A percentile compares a stretch with the other conserved stretches of the same genome.
Evolutionary conservation across 2,329 filamentous ascomycete species (phyloP).

Genomic region (Fusarium brevicatenulatum): DNA sequence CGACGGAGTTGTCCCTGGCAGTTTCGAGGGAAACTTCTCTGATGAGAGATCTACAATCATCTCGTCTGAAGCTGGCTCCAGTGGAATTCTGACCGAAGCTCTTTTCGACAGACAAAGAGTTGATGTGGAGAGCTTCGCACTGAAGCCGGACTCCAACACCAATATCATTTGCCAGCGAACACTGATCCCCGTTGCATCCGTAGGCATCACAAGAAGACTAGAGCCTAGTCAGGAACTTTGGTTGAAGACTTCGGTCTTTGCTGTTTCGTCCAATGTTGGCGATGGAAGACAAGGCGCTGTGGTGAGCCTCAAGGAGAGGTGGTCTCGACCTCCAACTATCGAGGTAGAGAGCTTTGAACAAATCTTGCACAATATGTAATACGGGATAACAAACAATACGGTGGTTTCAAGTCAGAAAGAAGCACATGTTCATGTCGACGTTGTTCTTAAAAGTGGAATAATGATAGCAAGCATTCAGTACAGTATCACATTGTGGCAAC

Average conservation of each 20-base stretch:
- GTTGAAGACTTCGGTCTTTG: constrained; percentile 14
- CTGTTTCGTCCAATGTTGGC: not conserved
- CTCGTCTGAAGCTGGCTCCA: constrained; percentile 6
- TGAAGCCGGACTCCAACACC: constrained; percentile 38
- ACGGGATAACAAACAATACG: rapidly evolving
- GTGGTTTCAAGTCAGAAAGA: rapidly evolving
- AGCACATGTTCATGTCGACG: rapidly evolving
- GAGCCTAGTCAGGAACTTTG: not conserved
- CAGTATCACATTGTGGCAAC: not conserved
- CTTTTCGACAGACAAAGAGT: rapidly evolving
- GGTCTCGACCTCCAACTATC: not conserved
- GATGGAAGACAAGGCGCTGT: rapidly evolving
- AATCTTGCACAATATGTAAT: not conserved
- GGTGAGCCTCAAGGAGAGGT: not conserved
- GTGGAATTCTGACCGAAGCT: constrained; percentile 8
- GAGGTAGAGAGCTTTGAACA: not conserved
- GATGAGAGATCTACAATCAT: constrained; percentile 5
- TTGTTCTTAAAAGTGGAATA: not conserved
- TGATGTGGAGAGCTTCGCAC: not conserved
- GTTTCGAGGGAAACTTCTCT: constrained; percentile 2
- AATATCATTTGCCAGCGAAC: constrained; percentile 28
- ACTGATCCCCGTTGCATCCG: constrained; percentile 19
- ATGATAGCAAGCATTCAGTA: not conserved
- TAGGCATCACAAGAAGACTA: not conserved
- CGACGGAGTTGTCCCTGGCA: not conserved